Conservation (phyloP, 495 filamentous ascomycete species). For the Lepidopterella palustris region DNA sequence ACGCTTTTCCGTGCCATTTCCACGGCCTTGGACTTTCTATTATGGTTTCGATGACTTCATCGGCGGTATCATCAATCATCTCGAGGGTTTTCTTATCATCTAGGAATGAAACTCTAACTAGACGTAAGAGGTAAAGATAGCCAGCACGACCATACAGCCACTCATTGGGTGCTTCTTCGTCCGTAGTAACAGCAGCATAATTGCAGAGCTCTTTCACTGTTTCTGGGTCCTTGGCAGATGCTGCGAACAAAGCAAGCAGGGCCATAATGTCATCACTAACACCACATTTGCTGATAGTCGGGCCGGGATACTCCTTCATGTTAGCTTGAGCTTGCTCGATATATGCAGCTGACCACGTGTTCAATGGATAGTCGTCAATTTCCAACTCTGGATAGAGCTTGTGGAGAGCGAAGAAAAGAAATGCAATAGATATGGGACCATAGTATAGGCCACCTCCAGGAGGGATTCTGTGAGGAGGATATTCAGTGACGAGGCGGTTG, state of each 20-base stretch:
- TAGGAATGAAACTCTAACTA: conserved; percentile 36
- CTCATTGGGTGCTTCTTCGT: conserved; percentile 42
- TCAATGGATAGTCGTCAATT: conserved; percentile 40
- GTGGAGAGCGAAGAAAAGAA: conserved; percentile 51
- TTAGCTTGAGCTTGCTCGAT: conserved; percentile 39
- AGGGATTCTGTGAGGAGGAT: conserved; percentile 34
- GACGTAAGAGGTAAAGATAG: conserved; percentile 53
- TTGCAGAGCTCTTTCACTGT: conserved; percentile 42
- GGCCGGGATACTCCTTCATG: conserved; percentile 41
- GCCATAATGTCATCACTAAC: conserved; percentile 51
- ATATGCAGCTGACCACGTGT: conserved; percentile 44
- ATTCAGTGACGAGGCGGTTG: conserved; percentile 34
- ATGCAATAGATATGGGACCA: conserved; percentile 54
- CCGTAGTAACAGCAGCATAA: conserved; percentile 35
- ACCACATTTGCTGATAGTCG: conserved; percentile 43
- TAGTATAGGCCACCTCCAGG: conserved; percentile 48
- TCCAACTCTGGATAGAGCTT: conserved; percentile 41
- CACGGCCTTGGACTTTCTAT: conserved; percentile 44
- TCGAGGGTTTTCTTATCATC: conserved; percentile 33
- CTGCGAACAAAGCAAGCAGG: conserved; percentile 46
- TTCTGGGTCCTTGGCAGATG: conserved; percentile 40
- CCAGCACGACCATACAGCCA: conserved; percentile 57
- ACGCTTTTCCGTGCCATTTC: conserved; percentile 53
- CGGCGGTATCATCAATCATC: conserved; percentile 35
- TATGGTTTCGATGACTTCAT: conserved; percentile 42